A percentile compares a stretch with the other conserved stretches of the same genome.
phyloP scores from a whole-genome alignment of 192 early-diverging fungal species.

The Geranomyces michiganensis region DNA sequence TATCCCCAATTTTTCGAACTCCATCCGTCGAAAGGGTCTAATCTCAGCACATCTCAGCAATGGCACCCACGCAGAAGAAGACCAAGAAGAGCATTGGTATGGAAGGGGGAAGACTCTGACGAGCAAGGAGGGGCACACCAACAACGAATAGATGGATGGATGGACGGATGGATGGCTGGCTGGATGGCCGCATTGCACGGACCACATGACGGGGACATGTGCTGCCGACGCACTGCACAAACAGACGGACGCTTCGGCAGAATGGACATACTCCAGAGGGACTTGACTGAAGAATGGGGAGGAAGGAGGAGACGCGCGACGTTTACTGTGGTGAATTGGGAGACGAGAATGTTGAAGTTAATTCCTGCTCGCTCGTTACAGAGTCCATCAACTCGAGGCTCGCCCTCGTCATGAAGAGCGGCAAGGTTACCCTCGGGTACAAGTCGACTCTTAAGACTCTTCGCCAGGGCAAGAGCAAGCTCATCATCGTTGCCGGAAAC shows the following conservation, averaged over 20 bases:
- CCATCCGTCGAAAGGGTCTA: too few relatives aligned
- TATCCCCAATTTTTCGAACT: too few relatives aligned
- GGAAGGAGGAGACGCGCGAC: neutral
- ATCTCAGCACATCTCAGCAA: constrained; percentile 1
- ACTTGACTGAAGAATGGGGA: neutral
- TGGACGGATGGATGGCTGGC: constrained; percentile 22
- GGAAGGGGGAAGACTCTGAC: too few relatives aligned
- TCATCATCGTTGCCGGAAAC: constrained; percentile 99
- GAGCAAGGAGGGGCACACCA: too few relatives aligned
- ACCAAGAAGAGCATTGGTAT: constrained; percentile 13
- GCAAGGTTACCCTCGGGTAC: constrained; percentile 98
- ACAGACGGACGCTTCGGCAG: too few relatives aligned
- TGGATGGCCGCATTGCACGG: neutral
- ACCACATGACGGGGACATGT: too few relatives aligned
- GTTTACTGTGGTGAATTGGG: neutral
- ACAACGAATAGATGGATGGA: neutral
- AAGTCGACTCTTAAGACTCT: constrained; percentile 98
- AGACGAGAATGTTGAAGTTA: neutral
- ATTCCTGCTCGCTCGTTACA: constrained; percentile 15
- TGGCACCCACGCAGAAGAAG: constrained; percentile 14
- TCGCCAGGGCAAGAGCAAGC: constrained; percentile 97
- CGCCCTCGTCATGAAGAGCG: constrained; percentile 98
- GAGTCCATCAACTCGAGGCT: constrained; percentile 99
- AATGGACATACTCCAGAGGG: neutral
- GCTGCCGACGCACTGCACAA: too few relatives aligned